Evolutionary conservation across 192 early-diverging fungal species (phyloP), one percentile per base, ranked within the genome.

Genomic region (Dissophora ornata): DNA sequence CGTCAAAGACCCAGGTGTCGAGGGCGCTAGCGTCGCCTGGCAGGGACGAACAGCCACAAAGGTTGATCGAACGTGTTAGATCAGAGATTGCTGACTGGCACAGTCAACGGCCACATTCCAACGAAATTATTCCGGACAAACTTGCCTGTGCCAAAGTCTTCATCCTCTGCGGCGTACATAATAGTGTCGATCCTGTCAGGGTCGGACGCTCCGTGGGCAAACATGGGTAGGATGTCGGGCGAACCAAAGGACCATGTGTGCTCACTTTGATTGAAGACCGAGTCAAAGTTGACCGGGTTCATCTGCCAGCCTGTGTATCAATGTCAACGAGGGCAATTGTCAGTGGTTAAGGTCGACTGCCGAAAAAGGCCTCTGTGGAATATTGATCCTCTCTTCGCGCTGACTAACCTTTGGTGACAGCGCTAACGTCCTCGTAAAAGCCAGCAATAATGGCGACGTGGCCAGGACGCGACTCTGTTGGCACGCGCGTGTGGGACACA

Each of bases 201-300:
- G 71, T 96, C 92, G 0, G 93, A 90, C 5, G 96, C 94, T 40
- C 96, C 96, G 6, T 95, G 87, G 10, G 91, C 87, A 86, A 98
- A 98, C 95, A 98, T 98, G 30, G 94, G 95, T 52, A 98, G 80
- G 65, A 98, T 98, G 78, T 98, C 97, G 19, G 97, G 97, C 49
- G 95, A 96, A 22, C 97, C 97, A 82, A 96, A 98, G 16, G 95
- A 97, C 95, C 95, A 98, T 0, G 97, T 97, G 78, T 98, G 92
- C 49, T 89, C 78, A 51, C 89, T 92, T 79, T 97, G 85, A 84
- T 98, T 98, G 81, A 98, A 98, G 21, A 96, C 87, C 3, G 95
- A 96, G 71, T 98, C 97, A 80, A 97, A 98, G 79, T 96, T 91
- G 36, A 98, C 95, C 2, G 95, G 95, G 80, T 97, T 98, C 89